Base-by-base conservation (phyloP, 148 eudicot genomes). In the Persicaria maculosa region DNA sequence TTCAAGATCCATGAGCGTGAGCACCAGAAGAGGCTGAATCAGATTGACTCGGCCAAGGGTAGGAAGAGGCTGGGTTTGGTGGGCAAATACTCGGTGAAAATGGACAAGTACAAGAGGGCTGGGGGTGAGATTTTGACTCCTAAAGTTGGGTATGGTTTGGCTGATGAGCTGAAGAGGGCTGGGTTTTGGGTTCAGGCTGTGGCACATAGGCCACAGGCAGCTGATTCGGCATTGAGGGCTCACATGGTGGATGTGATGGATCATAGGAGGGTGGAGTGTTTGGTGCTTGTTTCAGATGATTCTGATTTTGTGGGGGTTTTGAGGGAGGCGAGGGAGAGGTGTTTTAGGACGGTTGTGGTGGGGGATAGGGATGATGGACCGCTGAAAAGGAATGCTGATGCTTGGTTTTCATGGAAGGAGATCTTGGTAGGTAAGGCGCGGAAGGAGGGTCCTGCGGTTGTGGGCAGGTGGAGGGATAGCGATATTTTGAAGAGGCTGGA, bases 231-330 rank as follows among this genome's bases (percentile, higher is more conserved):
- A 2, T 78, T 93, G 76, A 86, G 88, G 80, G 76, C 81, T 14
- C 86, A 80, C 65, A 84, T 93, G 80, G 87, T 89, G 62, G 92
- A 87, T 79, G 74, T 89, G 85, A 90, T 93, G 92, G 98, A 90
- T 47, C 80, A 69, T 65, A 83, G 83, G 55, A 45, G 43, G 31
- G 74, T 86, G 57, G 81, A 87, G 31, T 90, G 92, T 54, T 4
- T 90, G 75, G 88, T 93, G 43, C 86, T 93, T 77, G 98, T 93
- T 36, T 93, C 98, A 0, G 92, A 89, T 81, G 98, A 93, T 85
- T 82, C 88, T 0, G 89, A 86, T 79, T 93, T 88, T 80, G 76
- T 76, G 47, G 83, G 80, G 50, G 83, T 93, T 46, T 81, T 93
- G 79, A 79, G 82, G 79, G 98, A 90, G 81, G 96, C 93, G 48